Percentiles rank a stretch among this genome's conserved stretches.
These are phyloP conservation scores for Aureobasidium sp. DNA, from an alignment of 2,329 filamentous ascomycete genomes.

Conservation along the genomic window DNA sequence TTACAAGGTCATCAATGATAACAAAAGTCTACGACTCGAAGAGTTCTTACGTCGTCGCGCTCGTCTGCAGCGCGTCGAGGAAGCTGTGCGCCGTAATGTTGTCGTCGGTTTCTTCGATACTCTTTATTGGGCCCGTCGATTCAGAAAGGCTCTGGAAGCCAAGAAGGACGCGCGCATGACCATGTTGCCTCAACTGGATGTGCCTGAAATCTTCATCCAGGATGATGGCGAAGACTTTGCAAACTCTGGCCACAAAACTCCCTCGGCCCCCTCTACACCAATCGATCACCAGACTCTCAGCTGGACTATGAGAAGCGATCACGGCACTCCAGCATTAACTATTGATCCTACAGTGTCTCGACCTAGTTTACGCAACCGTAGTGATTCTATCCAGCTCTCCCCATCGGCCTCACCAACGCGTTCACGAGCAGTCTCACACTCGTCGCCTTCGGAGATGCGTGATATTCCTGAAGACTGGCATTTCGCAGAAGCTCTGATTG, in stretches of 20 bases:
- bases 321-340: slow-evolving; percentile 20
- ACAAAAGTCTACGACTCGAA: slow-evolving; percentile 79
- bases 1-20: slow-evolving; percentile 98
- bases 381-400: slow-evolving; percentile 25
- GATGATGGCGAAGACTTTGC: slow-evolving; percentile 50
- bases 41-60: slow-evolving; percentile 89
- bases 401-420: slow-evolving; percentile 18
- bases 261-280: slow-evolving; percentile 19
- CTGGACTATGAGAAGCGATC: slow-evolving; percentile 25
- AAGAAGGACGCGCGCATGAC: slow-evolving; percentile 69
- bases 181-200: slow-evolving; percentile 55
- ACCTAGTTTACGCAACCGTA: slow-evolving; percentile 9
- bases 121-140: slow-evolving; percentile 75
- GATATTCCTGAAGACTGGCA: slow-evolving; percentile 13
- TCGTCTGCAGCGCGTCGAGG: slow-evolving; percentile 85
- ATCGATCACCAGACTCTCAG: slow-evolving; percentile 25
- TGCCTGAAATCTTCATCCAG: slow-evolving; percentile 86
- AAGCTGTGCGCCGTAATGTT: slow-evolving; percentile 81
- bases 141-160: slow-evolving; percentile 64
- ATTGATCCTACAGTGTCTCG: slow-evolving; percentile 14
- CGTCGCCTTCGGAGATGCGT: background rate
- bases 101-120: slow-evolving; percentile 96
- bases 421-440: slow-evolving; percentile 13
- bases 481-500: slow-evolving; percentile 6
- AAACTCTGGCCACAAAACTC: slow-evolving; percentile 17